phyloP scores from a whole-genome alignment of 1,139 yeast genomes.

The Geotrichum histeridarum region DNA sequence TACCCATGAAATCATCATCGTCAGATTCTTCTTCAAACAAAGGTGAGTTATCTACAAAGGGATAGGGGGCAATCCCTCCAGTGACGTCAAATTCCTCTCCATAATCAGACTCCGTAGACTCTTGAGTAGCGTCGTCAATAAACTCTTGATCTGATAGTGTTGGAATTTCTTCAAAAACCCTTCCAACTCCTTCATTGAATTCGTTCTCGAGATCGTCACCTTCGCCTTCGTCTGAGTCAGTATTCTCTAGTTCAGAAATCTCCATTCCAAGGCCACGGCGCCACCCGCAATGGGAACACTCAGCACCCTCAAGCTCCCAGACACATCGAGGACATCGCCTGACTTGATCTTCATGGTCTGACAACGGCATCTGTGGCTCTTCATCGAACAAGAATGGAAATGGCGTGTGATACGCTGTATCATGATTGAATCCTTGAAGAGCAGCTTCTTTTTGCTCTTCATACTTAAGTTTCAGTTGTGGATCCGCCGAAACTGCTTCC shows the following conservation, averaged over 20 bases:
- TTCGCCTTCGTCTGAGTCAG: slow-evolving; percentile 8
- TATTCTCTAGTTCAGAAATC: background rate
- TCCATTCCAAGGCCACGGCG: slow-evolving; percentile 1
- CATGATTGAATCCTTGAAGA: slow-evolving; percentile 23
- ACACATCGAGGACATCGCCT: slow-evolving; percentile 28
- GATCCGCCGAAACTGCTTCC: slow-evolving; percentile 19
- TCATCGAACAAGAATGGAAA: slow-evolving; percentile 25
- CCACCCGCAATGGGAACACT: slow-evolving; percentile 28
- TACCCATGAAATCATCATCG: slow-evolving; percentile 5
- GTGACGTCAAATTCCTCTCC: slow-evolving; percentile 17
- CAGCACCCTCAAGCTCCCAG: slow-evolving; percentile 29
- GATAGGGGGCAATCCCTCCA: background rate
- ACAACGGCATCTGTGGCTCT: slow-evolving; percentile 18
- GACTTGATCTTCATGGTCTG: slow-evolving; percentile 30
- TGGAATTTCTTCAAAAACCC: slow-evolving; percentile 16
- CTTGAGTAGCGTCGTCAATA: slow-evolving; percentile 11
- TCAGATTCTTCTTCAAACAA: slow-evolving; percentile 7
- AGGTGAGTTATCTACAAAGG: slow-evolving; percentile 1
- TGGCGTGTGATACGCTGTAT: slow-evolving; percentile 20
- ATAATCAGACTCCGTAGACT: slow-evolving; percentile 4
- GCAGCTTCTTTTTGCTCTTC: slow-evolving; percentile 19
- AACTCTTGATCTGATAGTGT: slow-evolving; percentile 6
- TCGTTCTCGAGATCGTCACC: slow-evolving; percentile 17
- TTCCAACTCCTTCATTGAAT: slow-evolving; percentile 18
- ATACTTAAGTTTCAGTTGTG: slow-evolving; percentile 13